Evolutionary conservation across 306 rosid species (phyloP), one percentile per base, ranked within the genome.

Genomic region (Styphnolobium japonicum): DNA sequence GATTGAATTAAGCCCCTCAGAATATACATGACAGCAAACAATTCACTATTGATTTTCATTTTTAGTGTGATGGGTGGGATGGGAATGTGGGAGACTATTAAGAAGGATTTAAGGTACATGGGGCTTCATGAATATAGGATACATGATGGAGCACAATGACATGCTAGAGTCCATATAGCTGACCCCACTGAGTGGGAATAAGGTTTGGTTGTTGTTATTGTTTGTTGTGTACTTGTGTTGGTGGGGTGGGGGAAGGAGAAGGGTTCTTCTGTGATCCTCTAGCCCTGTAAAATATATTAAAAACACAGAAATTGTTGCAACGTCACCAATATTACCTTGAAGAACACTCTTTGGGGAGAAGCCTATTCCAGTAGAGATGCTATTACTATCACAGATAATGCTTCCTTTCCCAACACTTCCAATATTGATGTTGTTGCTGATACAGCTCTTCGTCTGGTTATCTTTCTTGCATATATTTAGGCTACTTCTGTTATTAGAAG

Each of bases 281-380:
- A 55, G 39, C 51, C 45, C 42, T 18, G 14, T 1, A 39, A 74
- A 34, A 31, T 12, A 21, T 2, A 73, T 18, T 29, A 14, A 18
- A 45, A 68, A 36, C 6, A 51, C 18, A 40, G 6, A 68, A 70
- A 27, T 51, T n/a, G 18, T 29, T 40, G 70, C 52, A 70, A 37
- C 53, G 21, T 71, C 75, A 43, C 80, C 39, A 46, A 22, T 49
- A 39, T 56, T 84, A 87, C 89, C 97, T 85, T 84, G 94, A 80
- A 92, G 94, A 84, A 92, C 96, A 61, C 97, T 94, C 76, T 55
- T 88, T 1, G 96, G 96, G 40, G 98, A 92, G 87, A 94, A 87
- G 69, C 83, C 92, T 33, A 86, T 75, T 71, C 89, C 86, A 0
- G 67, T 76, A 34, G 90, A 63, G 45, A 80, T 42, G 29, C 79